Base-by-base conservation (phyloP, 352 stramenopile species). In the Phytopythium sindhum region DNA sequence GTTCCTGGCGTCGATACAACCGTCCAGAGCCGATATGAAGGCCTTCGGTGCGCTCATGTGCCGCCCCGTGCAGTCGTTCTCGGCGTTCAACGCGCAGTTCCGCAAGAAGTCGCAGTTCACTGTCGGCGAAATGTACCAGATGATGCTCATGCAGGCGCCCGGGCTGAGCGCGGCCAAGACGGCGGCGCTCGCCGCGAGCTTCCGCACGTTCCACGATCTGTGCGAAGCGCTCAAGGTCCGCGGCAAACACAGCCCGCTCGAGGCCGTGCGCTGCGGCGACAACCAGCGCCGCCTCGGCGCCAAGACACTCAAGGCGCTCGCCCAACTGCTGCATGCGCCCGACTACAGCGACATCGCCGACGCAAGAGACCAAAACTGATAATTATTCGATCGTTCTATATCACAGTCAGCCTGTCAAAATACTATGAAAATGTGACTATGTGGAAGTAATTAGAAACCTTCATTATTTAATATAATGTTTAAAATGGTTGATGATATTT, bases 61-160 rank as follows among this genome's bases (percentile, higher is more conserved):
- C 11, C 62, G 66, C 9, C 85, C 82, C 10, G 63, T 70, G 17
- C 77, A 80, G 52, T 72, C 60, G 0, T 92, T 88, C 39, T 41
- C 56, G 5, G 73, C 77, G 11, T 95, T 95, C 63, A 93, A 93
- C 56, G 69, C 75, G 5, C 71, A 83, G 24, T 93, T 91, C 68
- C 81, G 82, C 10, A 95, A 93, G 61, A 89, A 90, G 58, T 65
- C 68, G 2, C 78, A 88, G 28, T 91, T 93, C 24, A 88, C 75
- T 0, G 82, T 84, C 5, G 70, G 77, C 26, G 84, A 95, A 41
- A 77, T 95, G 61, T 90, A 87, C 61, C 83, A 93, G 57, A 84
- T 85, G 68, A 95, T 95, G 87, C 78, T 95, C 4, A 84, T 90
- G 66, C 87, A 95, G 65, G 75, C 77, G 6, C 82, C 82, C 5